Evolutionary conservation across 352 stramenopile species (phyloP), one percentile per base, ranked within the genome.

Genomic region (Elongisporangium prolatum): DNA sequence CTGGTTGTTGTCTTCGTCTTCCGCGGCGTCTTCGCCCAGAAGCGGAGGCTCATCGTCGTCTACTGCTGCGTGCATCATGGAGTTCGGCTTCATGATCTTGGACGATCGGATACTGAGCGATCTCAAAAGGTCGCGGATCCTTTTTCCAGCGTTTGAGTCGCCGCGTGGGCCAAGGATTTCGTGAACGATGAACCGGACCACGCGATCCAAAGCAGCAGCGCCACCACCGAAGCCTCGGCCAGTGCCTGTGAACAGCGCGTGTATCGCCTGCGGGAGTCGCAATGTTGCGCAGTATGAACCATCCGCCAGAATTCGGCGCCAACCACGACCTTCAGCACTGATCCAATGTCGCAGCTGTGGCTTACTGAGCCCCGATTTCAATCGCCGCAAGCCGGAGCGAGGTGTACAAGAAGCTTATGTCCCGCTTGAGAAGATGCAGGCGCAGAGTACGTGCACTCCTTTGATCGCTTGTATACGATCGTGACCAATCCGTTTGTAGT

Each of bases 41-140:
- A 80, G 62, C 40, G 78, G 78, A 7, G 77, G 77, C 50, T 86
- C 77, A 4, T 88, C 77, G 13, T 77, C 63, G 17, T 72, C 77
- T 24, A 47, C 59, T 13, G 63, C 55, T 44, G 51, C 13, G n/a
- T 47, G 50, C 20, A 54, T 49, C 49, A 38, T 53, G 53, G 40
- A 47, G 21, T 20, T 58, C 28, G 5, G 40, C 48, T 34, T 65
- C 21, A 8, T 48, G 55, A 48, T 61, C 55, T 18, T 48, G 54
- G 18, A 59, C 16, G 48, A 25, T 54, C 44, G 44, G 16, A 17
- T 59, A 21, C 34, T 52, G 38, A 25, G 18, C 16, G 65, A 18
- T 16, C 48, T 57, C 56, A 24, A 67, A 64, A 52, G 52, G 59
- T 72, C 55, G 57, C 22, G 21, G 57, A 44, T 48, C 50, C 54